Conservation (phyloP, 148 eudicot species). For the Dysphania ambrosioides region DNA sequence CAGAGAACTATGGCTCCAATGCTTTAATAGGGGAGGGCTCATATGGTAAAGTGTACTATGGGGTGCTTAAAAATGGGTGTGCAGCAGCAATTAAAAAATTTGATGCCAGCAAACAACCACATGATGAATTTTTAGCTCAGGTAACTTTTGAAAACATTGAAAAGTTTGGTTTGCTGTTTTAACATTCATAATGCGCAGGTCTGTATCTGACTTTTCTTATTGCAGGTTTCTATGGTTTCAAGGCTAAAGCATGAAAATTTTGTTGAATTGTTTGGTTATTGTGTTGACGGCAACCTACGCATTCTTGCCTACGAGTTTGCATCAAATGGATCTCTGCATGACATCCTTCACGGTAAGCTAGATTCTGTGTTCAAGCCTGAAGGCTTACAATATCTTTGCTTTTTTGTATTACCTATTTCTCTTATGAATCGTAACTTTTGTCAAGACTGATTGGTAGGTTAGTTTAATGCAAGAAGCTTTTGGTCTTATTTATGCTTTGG, state of each 20-base stretch:
- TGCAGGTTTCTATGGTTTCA: constrained; percentile 77
- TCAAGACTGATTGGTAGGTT: background rate
- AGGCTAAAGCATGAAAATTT: constrained; percentile 76
- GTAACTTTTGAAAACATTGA: constrained; percentile 24
- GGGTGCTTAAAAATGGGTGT: constrained; percentile 48
- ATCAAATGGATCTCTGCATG: constrained; percentile 78
- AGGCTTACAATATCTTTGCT: background rate
- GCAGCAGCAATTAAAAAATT: constrained; percentile 83
- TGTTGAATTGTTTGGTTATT: constrained; percentile 76
- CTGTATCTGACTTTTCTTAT: constrained; percentile 7
- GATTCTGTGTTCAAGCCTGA: background rate
- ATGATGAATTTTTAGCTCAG: constrained; percentile 79
- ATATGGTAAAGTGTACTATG: constrained; percentile 79
- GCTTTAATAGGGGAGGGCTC: constrained; percentile 92
- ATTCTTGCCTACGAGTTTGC: constrained; percentile 85
- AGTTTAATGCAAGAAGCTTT: too few relatives aligned
- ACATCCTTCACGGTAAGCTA: constrained; percentile 69
- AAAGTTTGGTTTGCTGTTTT: background rate
- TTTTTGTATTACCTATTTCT: background rate
- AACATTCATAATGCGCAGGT: constrained; percentile 6
- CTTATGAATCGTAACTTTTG: background rate
- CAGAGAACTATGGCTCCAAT: constrained; percentile 73
- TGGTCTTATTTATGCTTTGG: too few relatives aligned
- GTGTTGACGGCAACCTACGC: constrained; percentile 65
- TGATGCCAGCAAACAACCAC: constrained; percentile 67